Evolutionary conservation across 495 filamentous ascomycete genomes (phyloP), one percentile per base, ranked within the genome.

Genomic region (Thozetella sp.): DNA sequence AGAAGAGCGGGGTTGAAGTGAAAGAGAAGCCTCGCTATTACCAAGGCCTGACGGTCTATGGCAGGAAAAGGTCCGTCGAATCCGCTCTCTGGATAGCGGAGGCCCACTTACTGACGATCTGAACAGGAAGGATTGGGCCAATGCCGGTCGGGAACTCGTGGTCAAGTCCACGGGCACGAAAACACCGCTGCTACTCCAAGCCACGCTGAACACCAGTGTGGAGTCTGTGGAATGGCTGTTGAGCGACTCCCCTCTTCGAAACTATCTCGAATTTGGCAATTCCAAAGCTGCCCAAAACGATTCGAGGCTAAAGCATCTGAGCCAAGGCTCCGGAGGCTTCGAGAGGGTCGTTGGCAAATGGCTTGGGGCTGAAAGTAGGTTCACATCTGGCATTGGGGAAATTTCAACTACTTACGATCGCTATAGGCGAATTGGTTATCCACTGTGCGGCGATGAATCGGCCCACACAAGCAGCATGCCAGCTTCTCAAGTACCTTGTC

Each of bases 201-300:
- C 87, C 19, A 88, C 88, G 0, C 54, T 72, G 12, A 45, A 65
- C 11, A 87, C 87, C 15, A 83, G 73, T 19, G 66, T 93, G 23
- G 81, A 84, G 11, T 79, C 78, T 27, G 80, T 86, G 0, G 85
- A 92, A 65, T 93, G 87, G 85, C 89, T 90, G 64, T 67, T 92
- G 51, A 83, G 87, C 40, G 86, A 88, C 30, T 79, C 83, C 0
- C 88, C 89, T 0, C 63, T 80, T 58, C 73, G 86, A 34, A 70
- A 79, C 50, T 93, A 92, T 62, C 66, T 76, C 11, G 79, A 89
- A 40, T 93, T 90, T 62, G 76, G 80, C 15, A 81, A 83, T 40
- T 76, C 77, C 10, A 79, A 89, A 58, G 63, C 64, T 13, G 74
- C 77, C 54, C 73, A 71, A 51, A 73, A 84, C 22, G 83, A 92